Evolutionary conservation across 1,139 yeast genomes (phyloP), one percentile per base, ranked within the genome.

Genomic region (Sugiyamaella castrensis): DNA sequence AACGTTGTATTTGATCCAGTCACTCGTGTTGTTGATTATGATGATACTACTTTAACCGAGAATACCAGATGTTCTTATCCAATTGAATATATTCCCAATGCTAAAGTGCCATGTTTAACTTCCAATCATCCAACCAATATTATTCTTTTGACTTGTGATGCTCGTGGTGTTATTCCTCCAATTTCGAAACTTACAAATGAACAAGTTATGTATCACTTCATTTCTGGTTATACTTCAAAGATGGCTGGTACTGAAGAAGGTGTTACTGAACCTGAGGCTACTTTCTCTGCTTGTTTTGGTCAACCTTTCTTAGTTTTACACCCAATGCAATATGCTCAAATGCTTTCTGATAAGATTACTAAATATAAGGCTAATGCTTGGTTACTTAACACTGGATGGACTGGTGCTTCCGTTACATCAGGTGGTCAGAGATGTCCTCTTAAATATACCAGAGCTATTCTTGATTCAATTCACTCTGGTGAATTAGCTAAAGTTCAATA

Each of bases 191-290:
- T 92, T 71, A 80, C 95, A 52, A 88, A 88, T 67, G 88, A 92
- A 61, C 98, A 92, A 75, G 98, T 92, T 59, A 92, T 92, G 98
- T 92, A 92, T 80, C 98, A 92, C 75, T 92, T 92, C 74, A 92
- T 92, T 63, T 86, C 96, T 57, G 98, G 98, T 68, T 92, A 92
- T 81, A 92, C 98, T 57, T 91, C 98, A 53, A 92, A 92, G 82
- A 92, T 92, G 95, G 97, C 98, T 57, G 98, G 98, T 72, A 92
- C 98, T 52, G 98, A 92, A 75, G 95, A 88, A 71, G 98, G 98
- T 73, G 88, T 92, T 60, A 91, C 98, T 58, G 98, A 92, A 75
- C 98, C 98, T 54, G 91, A 87, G 72, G 96, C 98, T 52, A 88
- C 97, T 28, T 92, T 92, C 81, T 87, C 96, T 58, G 96, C 98